Percentiles rank a stretch among this genome's conserved stretches.
phyloP scores from a whole-genome alignment of 73 alveolate species.

The Diophrys appendiculata region DNA sequence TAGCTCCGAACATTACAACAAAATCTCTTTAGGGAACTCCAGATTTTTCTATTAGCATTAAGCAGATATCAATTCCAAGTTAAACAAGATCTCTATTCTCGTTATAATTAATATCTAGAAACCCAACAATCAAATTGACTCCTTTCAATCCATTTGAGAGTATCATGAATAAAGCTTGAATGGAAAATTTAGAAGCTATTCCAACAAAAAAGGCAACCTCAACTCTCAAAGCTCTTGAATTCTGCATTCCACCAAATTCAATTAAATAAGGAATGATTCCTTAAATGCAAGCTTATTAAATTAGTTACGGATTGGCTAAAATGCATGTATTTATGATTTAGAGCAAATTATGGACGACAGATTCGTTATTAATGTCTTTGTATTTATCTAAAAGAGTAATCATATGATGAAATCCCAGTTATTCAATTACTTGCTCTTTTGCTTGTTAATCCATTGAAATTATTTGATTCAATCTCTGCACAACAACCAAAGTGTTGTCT shows the following conservation, averaged over 20 bases:
- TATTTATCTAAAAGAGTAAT: neutral
- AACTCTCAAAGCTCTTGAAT: constrained; percentile 23
- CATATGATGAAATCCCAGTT: neutral
- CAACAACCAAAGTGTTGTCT: too few species aligned
- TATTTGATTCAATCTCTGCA: neutral
- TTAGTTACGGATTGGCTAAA: neutral
- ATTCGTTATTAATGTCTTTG: neutral
- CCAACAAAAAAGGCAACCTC: constrained; percentile 55
- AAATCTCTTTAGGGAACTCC: neutral
- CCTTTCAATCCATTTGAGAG: constrained; percentile 36
- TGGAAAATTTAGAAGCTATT: constrained; percentile 14
- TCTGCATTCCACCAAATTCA: constrained; percentile 9
- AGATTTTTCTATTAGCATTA: constrained; percentile 13
- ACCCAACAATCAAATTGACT: constrained; percentile 10
- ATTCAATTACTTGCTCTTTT: neutral
- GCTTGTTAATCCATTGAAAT: neutral
- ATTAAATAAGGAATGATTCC: constrained; percentile 29
- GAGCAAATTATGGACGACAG: neutral
- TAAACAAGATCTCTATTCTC: constrained; percentile 42
- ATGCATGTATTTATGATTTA: too few species aligned
- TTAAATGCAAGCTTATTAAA: constrained; percentile 15
- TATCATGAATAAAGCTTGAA: neutral
- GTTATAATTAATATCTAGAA: constrained; percentile 27
- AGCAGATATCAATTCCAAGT: constrained; percentile 35
- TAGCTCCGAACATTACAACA: neutral